These are phyloP conservation scores for Graphium sp. DNA, from an alignment of 2,329 filamentous ascomycete species.

Conservation along the genomic window DNA sequence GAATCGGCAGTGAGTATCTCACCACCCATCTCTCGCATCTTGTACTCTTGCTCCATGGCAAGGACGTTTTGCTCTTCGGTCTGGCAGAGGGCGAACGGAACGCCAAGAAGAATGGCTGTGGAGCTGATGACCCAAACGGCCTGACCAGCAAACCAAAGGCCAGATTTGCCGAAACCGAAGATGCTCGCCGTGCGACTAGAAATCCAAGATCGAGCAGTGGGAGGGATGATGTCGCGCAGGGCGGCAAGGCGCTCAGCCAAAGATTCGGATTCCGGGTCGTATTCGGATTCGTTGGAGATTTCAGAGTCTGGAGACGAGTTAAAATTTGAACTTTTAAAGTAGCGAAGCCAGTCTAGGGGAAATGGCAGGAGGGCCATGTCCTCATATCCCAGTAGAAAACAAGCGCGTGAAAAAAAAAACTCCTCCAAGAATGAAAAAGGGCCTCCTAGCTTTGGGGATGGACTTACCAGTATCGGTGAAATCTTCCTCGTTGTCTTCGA, in stretches of 20 bases:
- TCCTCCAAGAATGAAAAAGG: background rate
- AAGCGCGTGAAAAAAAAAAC: background rate
- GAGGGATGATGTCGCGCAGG: constrained; percentile 60
- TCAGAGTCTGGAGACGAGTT: constrained; percentile 45
- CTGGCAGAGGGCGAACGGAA: constrained; percentile 85
- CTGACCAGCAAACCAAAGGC: constrained; percentile 62
- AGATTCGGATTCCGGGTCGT: constrained; percentile 39
- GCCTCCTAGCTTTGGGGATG: background rate
- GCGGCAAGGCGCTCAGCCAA: constrained; percentile 55
- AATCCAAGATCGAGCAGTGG: constrained; percentile 53
- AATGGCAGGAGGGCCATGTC: too few relatives aligned
- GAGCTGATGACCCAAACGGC: constrained; percentile 83
- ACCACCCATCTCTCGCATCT: constrained; percentile 82
- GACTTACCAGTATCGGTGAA: constrained; percentile 79
- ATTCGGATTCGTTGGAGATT: constrained; percentile 67
- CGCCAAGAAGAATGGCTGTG: constrained; percentile 73
- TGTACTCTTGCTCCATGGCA: constrained; percentile 95
- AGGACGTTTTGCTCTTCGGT: constrained; percentile 92
- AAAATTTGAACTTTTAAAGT: background rate
- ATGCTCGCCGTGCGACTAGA: constrained; percentile 43
- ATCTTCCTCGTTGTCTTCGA: constrained; percentile 83
- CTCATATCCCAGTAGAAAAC: too few relatives aligned
- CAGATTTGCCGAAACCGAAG: constrained; percentile 26
- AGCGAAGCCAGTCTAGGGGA: too few relatives aligned
- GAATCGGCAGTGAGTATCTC: constrained; percentile 38